Base-by-base conservation (phyloP, 805 yeast species). In the Sugiyamaella mastotermitis region DNA sequence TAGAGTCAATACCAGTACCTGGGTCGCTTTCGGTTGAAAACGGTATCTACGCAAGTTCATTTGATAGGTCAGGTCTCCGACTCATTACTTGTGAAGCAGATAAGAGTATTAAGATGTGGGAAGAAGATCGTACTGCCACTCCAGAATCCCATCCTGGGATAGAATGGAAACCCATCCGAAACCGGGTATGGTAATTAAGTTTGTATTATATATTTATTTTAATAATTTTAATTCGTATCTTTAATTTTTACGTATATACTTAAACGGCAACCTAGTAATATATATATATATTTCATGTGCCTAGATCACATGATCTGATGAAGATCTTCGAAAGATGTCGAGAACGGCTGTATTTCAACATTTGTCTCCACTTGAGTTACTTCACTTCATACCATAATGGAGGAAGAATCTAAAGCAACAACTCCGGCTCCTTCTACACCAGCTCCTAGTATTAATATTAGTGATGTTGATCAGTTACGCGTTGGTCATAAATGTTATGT, bases 21-120 rank as follows among this genome's bases (percentile, higher is more conserved):
- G 96, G 95, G 0, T 76, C 92, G 0, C 51, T 74, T 13, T 78
- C 72, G 5, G 68, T 84, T 35, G 87, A 80, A 48, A 61, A 66
- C 19, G 81, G 94, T 6, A 74, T 90, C 4, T 66, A 80, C 47
- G 69, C 86, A 7, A 74, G 87, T 27, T 56, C 76, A 1, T 86
- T 86, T 57, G 97, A 92, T 57, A 64, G 69, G 56, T 78, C 86
- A 42, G 96, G 97, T 0, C 60, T 78, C 49, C 71, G 95, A 33
- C 61, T 92, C 41, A 71, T 92, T 15, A 84, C 95, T 1, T 86
- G 95, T 34, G 94, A 84, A 51, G 78, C 84, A n/a, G 97, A 90
- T 60, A 88, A 88, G 41, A 70, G 76, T 47, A 67, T 80, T 35
- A 75, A 77, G 51, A 55, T 79, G 10, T 80, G 84, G 83, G 61